These are phyloP conservation scores for Peziza echinospora DNA, from an alignment of 495 filamentous ascomycete species.

Conservation along the genomic window DNA sequence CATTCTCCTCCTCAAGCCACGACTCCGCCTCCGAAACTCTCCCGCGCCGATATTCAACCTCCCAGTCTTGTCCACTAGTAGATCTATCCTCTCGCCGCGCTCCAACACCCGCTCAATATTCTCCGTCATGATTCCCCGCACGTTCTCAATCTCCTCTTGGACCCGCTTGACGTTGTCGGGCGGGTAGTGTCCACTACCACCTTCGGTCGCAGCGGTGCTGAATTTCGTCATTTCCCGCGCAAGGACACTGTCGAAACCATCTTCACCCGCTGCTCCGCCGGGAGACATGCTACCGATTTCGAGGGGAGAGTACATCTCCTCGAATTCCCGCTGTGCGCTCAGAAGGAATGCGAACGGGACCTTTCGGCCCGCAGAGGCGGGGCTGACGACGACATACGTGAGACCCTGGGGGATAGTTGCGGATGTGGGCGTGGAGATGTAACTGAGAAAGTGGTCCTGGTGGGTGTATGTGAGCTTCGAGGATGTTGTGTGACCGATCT, in stretches of 20 bases:
- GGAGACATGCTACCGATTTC: constrained; percentile 61
- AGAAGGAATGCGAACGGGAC: constrained; percentile 84
- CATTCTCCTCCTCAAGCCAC: constrained; percentile 70
- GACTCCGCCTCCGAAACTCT: constrained; percentile 25
- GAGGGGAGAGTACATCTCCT: constrained; percentile 47
- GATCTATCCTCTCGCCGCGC: constrained; percentile 86
- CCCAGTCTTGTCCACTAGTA: constrained; percentile 95
- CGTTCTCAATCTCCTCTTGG: constrained; percentile 75
- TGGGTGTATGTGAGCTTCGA: constrained; percentile 91
- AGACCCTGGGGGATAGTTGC: constrained; percentile 46
- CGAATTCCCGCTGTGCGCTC: constrained; percentile 75
- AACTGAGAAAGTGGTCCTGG: constrained; percentile 79
- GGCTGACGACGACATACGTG: constrained; percentile 68
- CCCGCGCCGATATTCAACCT: constrained; percentile 26
- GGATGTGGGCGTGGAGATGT: constrained; percentile 67
- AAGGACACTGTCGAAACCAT: constrained; percentile 51
- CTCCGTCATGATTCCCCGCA: constrained; percentile 90
- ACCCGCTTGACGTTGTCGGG: constrained; percentile 70
- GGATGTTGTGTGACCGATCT: constrained; percentile 58
- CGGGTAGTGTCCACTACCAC: constrained; percentile 1
- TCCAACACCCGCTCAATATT: constrained; percentile 95
- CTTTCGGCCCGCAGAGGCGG: constrained; percentile 54
- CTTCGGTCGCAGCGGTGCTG: constrained; percentile 6
- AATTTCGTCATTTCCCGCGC: constrained; percentile 62
- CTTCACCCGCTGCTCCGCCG: constrained; percentile 39